Evolutionary conservation across 78 protist species (phyloP), one percentile per base, ranked within the genome.

Genomic region (Dictyostelium brefeldianum): DNA sequence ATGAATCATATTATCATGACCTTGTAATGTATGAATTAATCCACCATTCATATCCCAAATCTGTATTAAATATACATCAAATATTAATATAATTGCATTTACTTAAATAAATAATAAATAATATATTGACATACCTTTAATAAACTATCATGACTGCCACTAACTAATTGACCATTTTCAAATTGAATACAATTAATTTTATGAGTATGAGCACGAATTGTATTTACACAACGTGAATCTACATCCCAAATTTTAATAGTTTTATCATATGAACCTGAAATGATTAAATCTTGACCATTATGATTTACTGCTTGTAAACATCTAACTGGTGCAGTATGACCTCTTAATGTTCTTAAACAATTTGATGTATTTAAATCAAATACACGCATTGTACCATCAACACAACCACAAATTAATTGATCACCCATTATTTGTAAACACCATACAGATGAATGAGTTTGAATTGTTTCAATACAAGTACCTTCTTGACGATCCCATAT

Each of bases 1-100:
- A 51, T 87, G 93, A 51, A 87, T 87, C 93, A 87, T 87, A 65
- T 87, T 87, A 25, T 87, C 93, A 51, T 87, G 93, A n/a, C 93
- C 93, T 36, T 87, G 83, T 51, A 87, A 48, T 29, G 93, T 87
- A 41, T 77, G 93, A 18, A 87, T 87, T 27, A 87, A 50, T 20
- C 74, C 75, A 0, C 93, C 93, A 51, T 59, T 87, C 93, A 87
- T 87, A 51, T 87, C 93, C 93, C 93, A 87, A 20, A 87, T 80
- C 77, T 81, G 1, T 36, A n/a, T 14, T 11, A 41, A 78, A 41
- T 7, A 18, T 36, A 57, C 11, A 59, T n/a, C 5, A 53, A 0
- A 14, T 79, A 22, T 41, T 59, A 57, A 7, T 53, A 31, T 9
- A n/a, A 14, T 3, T 18, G 15, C 5, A 36, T 20, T 27, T 47